Conservation (phyloP, 805 yeast genomes). For the Pichia manshurica region DNA sequence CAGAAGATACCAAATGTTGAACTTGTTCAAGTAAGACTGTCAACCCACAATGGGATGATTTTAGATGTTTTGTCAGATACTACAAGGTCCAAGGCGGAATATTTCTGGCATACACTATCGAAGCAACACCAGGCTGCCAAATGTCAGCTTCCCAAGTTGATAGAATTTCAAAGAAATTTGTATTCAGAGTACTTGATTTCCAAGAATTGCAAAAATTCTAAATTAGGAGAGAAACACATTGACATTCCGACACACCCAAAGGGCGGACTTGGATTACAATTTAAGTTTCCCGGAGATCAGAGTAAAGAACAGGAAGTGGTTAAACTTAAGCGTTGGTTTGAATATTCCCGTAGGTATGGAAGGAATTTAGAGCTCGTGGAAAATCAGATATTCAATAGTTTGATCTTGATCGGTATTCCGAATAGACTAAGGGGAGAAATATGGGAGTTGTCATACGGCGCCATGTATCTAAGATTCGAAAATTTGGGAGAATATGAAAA, state of each 20-base stretch:
- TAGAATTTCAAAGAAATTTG: conserved; percentile 60
- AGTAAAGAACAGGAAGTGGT: conserved; percentile 49
- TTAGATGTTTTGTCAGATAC: conserved; percentile 74
- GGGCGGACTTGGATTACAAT: conserved; percentile 83
- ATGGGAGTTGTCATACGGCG: conserved; percentile 91
- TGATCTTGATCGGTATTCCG: conserved; percentile 90
- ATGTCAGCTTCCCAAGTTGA: conserved; percentile 56
- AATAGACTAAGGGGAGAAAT: conserved; percentile 90
- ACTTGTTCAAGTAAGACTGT: conserved; percentile 70
- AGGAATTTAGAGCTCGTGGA: conserved; percentile 71
- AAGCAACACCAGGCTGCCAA: conserved; percentile 38
- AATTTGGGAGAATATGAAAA: conserved; percentile 54
- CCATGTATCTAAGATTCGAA: conserved; percentile 66
- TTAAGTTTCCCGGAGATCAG: conserved; percentile 87
- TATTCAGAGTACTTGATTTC: conserved; percentile 81
- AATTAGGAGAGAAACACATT: conserved; percentile 26
- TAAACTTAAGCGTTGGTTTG: conserved; percentile 91
- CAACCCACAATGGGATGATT: conserved; percentile 59
- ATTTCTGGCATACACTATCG: conserved; percentile 66
- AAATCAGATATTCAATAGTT: conserved; percentile 71
- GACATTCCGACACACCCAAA: conserved; percentile 50
- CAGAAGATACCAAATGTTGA: conserved; percentile 77
- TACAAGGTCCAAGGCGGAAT: conserved; percentile 69
- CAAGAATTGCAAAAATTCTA: conserved; percentile 41
- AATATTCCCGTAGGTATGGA: conserved; percentile 78